Evolutionary conservation across 805 yeast species (phyloP).

Genomic region (Teunomyces stri): DNA sequence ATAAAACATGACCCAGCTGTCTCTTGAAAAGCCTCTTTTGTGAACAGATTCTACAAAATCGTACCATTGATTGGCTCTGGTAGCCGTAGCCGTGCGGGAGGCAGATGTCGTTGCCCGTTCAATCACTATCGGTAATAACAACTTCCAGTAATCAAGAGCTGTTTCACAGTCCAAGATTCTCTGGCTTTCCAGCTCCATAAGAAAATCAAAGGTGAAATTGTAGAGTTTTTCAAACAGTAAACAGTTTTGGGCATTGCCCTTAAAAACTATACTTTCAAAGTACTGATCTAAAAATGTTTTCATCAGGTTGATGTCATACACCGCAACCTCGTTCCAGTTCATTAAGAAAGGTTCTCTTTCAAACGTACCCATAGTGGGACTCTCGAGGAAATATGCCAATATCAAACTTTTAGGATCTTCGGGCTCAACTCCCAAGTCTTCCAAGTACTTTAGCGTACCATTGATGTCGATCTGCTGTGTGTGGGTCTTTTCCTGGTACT

Average conservation of each 20-base stretch:
- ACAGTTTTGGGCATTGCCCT: slow-evolving; percentile 21
- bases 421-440: slow-evolving; percentile 65
- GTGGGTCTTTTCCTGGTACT: slow-evolving; percentile 28
- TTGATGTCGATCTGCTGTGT: slow-evolving; percentile 60
- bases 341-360: slow-evolving; percentile 45
- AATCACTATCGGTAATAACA: slow-evolving; percentile 44
- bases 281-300: slow-evolving; percentile 16
- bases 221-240: slow-evolving; percentile 58
- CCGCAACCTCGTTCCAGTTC: slow-evolving; percentile 51
- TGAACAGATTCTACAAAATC: slow-evolving; percentile 46
- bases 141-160: slow-evolving; percentile 75
- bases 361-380: slow-evolving; percentile 68
- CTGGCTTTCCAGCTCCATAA: slow-evolving; percentile 55
- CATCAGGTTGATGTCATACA: slow-evolving; percentile 47
- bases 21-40: slow-evolving; percentile 57
- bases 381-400: slow-evolving; percentile 64
- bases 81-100: slow-evolving; percentile 7
- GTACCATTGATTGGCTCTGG: slow-evolving; percentile 55
- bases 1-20: slow-evolving; percentile 82
- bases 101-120: not conserved
- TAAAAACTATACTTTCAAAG: slow-evolving; percentile 11
- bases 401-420: slow-evolving; percentile 74
- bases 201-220: slow-evolving; percentile 65
- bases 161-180: slow-evolving; percentile 55
- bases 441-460: slow-evolving; percentile 69